Evolutionary conservation across 1,284 basidiomycete genomes (phyloP), one percentile per base, ranked within the genome.

Genomic region (Fomitopsis palustris): DNA sequence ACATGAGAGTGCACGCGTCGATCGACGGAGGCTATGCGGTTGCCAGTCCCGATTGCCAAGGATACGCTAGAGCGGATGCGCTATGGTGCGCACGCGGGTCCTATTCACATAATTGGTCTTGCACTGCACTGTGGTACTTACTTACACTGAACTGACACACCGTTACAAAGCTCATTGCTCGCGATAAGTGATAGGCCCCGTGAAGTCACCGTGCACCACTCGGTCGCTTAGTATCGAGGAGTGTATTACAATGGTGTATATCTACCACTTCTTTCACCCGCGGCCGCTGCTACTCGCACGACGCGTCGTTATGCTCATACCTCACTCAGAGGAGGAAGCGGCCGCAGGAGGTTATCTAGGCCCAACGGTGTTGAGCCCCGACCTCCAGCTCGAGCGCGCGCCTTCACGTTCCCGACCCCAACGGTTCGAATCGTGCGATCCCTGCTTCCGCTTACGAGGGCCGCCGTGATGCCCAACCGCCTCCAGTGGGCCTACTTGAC

Each of bases 401-500:
- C 42, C 14, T 16, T 9, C 25, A 16, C 7, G 12, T 2, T 25
- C 43, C 41, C 41, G 19, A 47, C 45, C 45, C 45, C 45, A 47
- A 23, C 45, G 45, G 29, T 23, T 27, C 7, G 19, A 8, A 51
- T 57, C 56, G 49, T 57, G 19, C 49, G 56, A 57, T 52, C 23
- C 55, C 33, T 8, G 42, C 25, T 42, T 55, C 25, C 37, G 25
- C 35, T 37, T 37, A 37, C 35, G 35, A 37, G 35, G 35, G 35
- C 4, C 14, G 19, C 41, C 38, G 17, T 39, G 37, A 77, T 77
- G 75, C 70, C 72, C 42, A 84, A 83, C 74, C 69, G 66, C 54
- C 69, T 74, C 59, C 86, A 87, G 65, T 58, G 78, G 57, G 75
- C 77, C 17, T 87, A 87, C 67, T 65, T 86, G 45, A 61, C 72